Base-by-base conservation (phyloP, 2,329 filamentous ascomycete genomes). In the Plectosphaerella sp. region DNA sequence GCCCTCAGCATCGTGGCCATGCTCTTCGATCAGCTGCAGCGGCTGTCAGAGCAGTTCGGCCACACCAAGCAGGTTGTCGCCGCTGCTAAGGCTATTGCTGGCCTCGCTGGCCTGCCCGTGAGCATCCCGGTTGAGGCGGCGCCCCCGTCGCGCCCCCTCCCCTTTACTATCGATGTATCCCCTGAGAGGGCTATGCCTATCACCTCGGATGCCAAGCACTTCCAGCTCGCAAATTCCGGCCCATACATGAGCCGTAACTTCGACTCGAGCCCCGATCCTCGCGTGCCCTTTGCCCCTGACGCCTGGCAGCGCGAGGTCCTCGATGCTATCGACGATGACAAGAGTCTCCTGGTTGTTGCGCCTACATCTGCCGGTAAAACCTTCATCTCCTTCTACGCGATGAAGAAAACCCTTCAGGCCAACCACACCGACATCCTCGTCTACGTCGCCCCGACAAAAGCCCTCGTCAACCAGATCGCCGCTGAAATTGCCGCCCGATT, bases 301-400 rank as follows among this genome's bases (percentile, higher is more conserved):
- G 80, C 78, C 3, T 93, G 88, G 89, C 88, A 93, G 67, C 73
- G 86, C 51, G 74, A 82, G 37, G 88, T 92, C 0, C 74, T 93
- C 1, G 86, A 93, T 56, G 80, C 82, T 39, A 84, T 92, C 37
- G 88, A 93, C 64, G 76, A 75, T 0, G 75, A 87, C 50, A 80
- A 84, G 57, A 90, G 86, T 58, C 71, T 90, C 0, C 84, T 92
- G 53, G 86, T 91, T 1, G 83, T 92, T 9, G 88, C 88, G 0
- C 88, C 88, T 1, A 93, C 88, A 0, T 89, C 84, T 22, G 85
- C 89, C 1, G 89, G 89, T 57, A 93, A 92, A 66, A 93, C 88
- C 0, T 93, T 92, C 65, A 92, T 92, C 53, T 87, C 83, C 1
- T 93, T 92, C 66, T 91, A 93, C 59, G 88, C 88, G 2, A 93